A percentile compares a stretch with the other conserved stretches of the same genome.
phyloP scores from a whole-genome alignment of 2,329 filamentous ascomycete species.

The Sarocladium oryzae region DNA sequence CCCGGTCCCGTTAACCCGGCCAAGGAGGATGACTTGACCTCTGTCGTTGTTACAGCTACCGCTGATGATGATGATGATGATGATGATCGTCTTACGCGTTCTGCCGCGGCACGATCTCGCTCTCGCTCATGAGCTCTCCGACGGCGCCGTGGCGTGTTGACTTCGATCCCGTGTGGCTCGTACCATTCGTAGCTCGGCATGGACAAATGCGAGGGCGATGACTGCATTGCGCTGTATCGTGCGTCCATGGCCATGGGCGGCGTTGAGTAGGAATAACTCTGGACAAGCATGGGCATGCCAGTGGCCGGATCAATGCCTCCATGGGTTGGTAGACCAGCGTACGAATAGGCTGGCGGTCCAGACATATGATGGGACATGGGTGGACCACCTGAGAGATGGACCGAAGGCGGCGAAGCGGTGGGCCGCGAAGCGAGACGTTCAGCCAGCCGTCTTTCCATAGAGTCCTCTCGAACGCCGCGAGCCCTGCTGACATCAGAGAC shows the following conservation, averaged over 20 bases:
- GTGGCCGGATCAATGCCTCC: neutral
- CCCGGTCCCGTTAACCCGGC: slow-evolving; percentile 41
- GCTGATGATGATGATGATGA: neutral
- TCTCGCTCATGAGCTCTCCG: neutral
- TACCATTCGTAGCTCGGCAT: neutral
- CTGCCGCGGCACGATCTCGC: neutral
- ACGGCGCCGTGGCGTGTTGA: neutral
- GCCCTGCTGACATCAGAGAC: slow-evolving; percentile 36
- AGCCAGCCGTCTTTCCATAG: slow-evolving; percentile 44
- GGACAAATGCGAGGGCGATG: neutral
- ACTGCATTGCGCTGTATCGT: neutral
- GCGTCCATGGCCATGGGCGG: neutral
- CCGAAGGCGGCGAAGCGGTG: neutral
- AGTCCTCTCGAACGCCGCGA: slow-evolving; percentile 33
- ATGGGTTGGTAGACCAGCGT: neutral
- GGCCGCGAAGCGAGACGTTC: slow-evolving; percentile 40
- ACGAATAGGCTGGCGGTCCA: neutral
- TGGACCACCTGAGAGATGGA: neutral
- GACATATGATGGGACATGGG: neutral
- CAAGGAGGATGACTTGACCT: slow-evolving; percentile 32
- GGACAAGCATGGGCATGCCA: neutral
- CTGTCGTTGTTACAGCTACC: slow-evolving; percentile 1
- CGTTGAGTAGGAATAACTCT: neutral
- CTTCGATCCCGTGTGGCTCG: neutral
- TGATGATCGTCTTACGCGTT: neutral